Conservation (phyloP, 2,329 filamentous ascomycete genomes). For the Penicillium sp. region DNA sequence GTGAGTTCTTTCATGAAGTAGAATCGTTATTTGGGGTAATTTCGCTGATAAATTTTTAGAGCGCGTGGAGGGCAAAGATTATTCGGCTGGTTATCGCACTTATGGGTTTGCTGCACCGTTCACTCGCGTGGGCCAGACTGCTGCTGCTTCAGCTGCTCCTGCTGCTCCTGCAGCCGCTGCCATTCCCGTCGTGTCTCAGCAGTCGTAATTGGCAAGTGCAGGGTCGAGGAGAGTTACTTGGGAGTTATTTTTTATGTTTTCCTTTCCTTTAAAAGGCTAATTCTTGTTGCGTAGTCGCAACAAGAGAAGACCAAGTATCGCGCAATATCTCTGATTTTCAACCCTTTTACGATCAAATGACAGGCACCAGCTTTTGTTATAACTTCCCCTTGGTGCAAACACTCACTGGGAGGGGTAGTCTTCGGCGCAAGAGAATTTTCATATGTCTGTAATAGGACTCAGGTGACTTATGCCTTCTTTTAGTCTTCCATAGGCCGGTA, state of each 20-base stretch:
- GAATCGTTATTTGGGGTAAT: not conserved
- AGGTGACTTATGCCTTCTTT: too few species aligned
- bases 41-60: conserved; percentile 12
- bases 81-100: conserved; percentile 21
- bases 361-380: too few species aligned
- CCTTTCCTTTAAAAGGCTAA: too few species aligned
- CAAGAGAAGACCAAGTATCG: too few species aligned
- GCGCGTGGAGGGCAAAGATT: conserved; percentile 23
- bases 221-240: not conserved
- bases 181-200: not conserved
- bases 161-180: not conserved
- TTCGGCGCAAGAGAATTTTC: too few species aligned
- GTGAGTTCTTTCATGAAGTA: conserved; percentile 7
- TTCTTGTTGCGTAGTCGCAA: too few species aligned
- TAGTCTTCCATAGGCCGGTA: too few species aligned
- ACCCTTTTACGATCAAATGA: too few species aligned
- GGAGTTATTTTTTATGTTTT: not conserved
- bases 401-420: too few species aligned
- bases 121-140: conserved; percentile 6
- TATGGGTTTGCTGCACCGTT: conserved; percentile 28
- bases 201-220: not conserved
- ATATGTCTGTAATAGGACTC: too few species aligned
- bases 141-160: not conserved
- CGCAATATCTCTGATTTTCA: too few species aligned
- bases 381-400: too few species aligned